These are phyloP conservation scores for Spiraea crenata DNA, from an alignment of 331 rosid species.

Conservation along the genomic window DNA sequence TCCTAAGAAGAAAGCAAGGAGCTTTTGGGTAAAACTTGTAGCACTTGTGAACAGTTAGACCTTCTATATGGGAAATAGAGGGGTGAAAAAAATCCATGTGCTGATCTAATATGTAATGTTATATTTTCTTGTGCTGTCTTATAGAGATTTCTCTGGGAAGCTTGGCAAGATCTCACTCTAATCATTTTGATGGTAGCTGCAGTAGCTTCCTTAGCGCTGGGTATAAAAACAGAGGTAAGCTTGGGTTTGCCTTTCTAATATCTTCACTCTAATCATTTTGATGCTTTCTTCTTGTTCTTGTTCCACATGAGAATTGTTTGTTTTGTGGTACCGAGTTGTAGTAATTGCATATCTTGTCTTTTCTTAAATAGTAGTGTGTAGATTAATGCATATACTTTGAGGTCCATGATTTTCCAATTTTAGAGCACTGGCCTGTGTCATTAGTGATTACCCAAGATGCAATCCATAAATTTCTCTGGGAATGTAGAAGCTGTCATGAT, in stretches of 20 bases:
- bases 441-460: not conserved
- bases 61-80: not conserved
- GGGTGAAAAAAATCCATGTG: not conserved
- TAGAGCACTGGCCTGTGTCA: not conserved
- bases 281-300: not conserved
- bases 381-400: not conserved
- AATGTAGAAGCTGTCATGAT: not conserved
- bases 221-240: constrained; percentile 96
- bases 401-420: not conserved
- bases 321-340: not conserved
- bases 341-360: not conserved
- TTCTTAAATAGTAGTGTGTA: not conserved
- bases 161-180: constrained; percentile 99
- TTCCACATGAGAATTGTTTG: not conserved
- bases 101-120: not conserved
- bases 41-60: constrained; percentile 4
- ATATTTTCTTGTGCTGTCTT: constrained; percentile 17
- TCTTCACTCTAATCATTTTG: not conserved
- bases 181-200: constrained; percentile 96
- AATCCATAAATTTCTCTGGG: not conserved
- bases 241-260: not conserved
- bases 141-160: constrained; percentile 98
- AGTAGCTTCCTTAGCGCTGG: constrained; percentile 87
- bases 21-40: constrained; percentile 58
- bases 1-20: constrained; percentile 84